These are phyloP conservation scores for Phytophthora meadii DNA, from an alignment of 352 stramenopile species.

Conservation along the genomic window DNA sequence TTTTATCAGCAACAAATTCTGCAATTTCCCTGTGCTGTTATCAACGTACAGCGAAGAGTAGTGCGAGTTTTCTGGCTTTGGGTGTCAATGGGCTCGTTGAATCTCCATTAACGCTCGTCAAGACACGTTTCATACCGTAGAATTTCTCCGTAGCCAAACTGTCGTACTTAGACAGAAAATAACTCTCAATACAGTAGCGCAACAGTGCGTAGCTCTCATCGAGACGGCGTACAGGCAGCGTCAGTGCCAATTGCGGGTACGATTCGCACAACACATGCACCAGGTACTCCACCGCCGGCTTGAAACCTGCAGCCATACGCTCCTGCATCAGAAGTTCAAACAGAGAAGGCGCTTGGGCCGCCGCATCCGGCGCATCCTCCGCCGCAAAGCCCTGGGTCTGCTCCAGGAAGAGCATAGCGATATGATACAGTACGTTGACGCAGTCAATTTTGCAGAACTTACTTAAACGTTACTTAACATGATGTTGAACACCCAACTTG, in stretches of 20 bases:
- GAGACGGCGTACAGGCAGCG: constrained; percentile 67
- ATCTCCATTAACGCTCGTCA: constrained; percentile 29
- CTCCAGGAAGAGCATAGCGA: constrained; percentile 80
- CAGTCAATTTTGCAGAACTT: background rate
- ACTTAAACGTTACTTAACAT: constrained; percentile 6
- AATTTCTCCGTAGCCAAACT: constrained; percentile 84
- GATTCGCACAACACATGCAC: constrained; percentile 75
- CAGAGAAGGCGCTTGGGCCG: constrained; percentile 59
- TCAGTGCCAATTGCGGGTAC: constrained; percentile 66
- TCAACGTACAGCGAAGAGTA: constrained; percentile 65
- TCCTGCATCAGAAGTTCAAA: constrained; percentile 91
- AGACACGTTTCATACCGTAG: constrained; percentile 87
- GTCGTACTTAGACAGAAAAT: constrained; percentile 82
- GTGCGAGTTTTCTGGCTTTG: constrained; percentile 52
- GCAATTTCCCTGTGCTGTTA: background rate
- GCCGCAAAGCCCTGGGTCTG: constrained; percentile 75
- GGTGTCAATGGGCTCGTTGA: constrained; percentile 45
- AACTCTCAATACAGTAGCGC: constrained; percentile 63
- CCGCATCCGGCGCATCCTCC: constrained; percentile 11
- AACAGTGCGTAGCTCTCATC: constrained; percentile 85
- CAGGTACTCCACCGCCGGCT: constrained; percentile 80
- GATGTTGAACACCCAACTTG: constrained; percentile 11
- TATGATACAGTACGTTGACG: constrained; percentile 11
- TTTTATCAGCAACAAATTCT: background rate
- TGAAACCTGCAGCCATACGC: constrained; percentile 78